Percentiles rank a stretch among this genome's conserved stretches.
Evolutionary conservation across 208 protist genomes (phyloP).

Genomic region (Leishmania guyanensis): DNA sequence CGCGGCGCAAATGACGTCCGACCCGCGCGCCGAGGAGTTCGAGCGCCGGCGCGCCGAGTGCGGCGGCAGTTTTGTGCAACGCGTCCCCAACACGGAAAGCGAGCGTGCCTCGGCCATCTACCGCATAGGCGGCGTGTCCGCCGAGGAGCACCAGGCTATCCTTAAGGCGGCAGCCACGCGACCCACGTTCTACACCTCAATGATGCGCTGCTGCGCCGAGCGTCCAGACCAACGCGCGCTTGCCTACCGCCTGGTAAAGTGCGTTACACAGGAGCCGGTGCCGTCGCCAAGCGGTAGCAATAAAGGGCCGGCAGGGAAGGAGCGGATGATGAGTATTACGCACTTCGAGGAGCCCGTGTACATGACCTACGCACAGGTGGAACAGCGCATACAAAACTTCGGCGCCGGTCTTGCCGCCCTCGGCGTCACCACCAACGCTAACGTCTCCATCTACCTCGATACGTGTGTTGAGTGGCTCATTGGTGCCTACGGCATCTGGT

Average conservation of each 20-base stretch:
- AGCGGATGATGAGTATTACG: slow-evolving; percentile 41
- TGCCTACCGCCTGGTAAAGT: slow-evolving; percentile 36
- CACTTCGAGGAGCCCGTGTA: slow-evolving; percentile 52
- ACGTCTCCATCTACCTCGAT: slow-evolving; percentile 81
- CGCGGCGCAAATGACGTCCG: slow-evolving; percentile 16
- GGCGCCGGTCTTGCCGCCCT: slow-evolving; percentile 55
- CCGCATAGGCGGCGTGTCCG: slow-evolving; percentile 36
- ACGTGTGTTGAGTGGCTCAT: slow-evolving; percentile 86
- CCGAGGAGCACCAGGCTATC: slow-evolving; percentile 21
- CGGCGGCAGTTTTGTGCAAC: slow-evolving; percentile 38
- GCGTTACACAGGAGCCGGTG: slow-evolving; percentile 22
- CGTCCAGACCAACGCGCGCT: slow-evolving; percentile 37
- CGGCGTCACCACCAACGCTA: slow-evolving; percentile 36
- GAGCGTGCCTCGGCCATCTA: slow-evolving; percentile 48
- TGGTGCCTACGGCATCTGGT: slow-evolving; percentile 77
- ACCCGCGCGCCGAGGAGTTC: slow-evolving; percentile 31
- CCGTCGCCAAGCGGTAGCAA: slow-evolving; percentile 46
- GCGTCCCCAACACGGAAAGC: slow-evolving; percentile 52
- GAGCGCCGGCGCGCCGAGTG: slow-evolving; percentile 17
- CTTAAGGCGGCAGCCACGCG: slow-evolving; percentile 13
- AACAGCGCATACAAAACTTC: slow-evolving; percentile 49
- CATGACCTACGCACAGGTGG: slow-evolving; percentile 45
- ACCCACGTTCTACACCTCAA: slow-evolving; percentile 25
- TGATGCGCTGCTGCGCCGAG: slow-evolving; percentile 27
- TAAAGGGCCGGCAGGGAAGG: slow-evolving; percentile 28